phyloP scores from a whole-genome alignment of 225 moss, liverwort and hornwort genomes.

The Lunularia cruciata region DNA sequence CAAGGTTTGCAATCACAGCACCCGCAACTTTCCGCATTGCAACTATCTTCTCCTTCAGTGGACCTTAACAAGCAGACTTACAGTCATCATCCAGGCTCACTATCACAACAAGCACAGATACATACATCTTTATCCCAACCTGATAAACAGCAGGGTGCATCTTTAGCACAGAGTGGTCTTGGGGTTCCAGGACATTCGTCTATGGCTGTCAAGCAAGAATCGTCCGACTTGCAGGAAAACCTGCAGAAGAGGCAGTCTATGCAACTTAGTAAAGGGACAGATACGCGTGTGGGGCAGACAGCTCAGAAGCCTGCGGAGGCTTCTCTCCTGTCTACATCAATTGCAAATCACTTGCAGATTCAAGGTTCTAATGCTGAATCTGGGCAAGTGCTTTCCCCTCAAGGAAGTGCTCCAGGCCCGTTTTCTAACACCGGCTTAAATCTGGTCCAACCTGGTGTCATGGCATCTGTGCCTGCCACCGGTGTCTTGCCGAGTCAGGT shows the following conservation, averaged over 20 bases:
- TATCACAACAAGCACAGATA: slow-evolving; percentile 51
- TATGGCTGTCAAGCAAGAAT: slow-evolving; percentile 70
- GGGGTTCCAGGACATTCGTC: slow-evolving; percentile 32
- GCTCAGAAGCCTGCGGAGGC: slow-evolving; percentile 49
- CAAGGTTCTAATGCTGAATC: slow-evolving; percentile 46
- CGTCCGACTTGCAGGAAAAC: slow-evolving; percentile 55
- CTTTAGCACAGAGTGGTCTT: slow-evolving; percentile 21
- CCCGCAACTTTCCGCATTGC: slow-evolving; percentile 43
- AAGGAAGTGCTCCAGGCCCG: slow-evolving; percentile 24
- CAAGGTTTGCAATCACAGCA: slow-evolving; percentile 59
- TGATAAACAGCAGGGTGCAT: slow-evolving; percentile 58
- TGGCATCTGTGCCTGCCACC: slow-evolving; percentile 27
- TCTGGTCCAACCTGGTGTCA: slow-evolving; percentile 31
- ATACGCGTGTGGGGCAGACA: slow-evolving; percentile 56
- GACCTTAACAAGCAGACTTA: slow-evolving; percentile 41
- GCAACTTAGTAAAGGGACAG: slow-evolving; percentile 34
- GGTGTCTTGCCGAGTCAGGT: slow-evolving; percentile 23
- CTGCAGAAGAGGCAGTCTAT: slow-evolving; percentile 55
- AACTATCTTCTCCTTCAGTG: slow-evolving; percentile 16
- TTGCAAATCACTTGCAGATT: slow-evolving; percentile 35
- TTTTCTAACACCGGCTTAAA: slow-evolving; percentile 30
- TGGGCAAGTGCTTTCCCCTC: slow-evolving; percentile 35
- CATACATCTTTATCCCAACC: slow-evolving; percentile 33
- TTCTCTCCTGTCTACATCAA: slow-evolving; percentile 38
- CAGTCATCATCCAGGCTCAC: slow-evolving; percentile 54